Percentiles rank a stretch among this genome's conserved stretches.
Evolutionary conservation across 192 early-diverging fungal genomes (phyloP).

Genomic region (Oehlia diaphana): DNA sequence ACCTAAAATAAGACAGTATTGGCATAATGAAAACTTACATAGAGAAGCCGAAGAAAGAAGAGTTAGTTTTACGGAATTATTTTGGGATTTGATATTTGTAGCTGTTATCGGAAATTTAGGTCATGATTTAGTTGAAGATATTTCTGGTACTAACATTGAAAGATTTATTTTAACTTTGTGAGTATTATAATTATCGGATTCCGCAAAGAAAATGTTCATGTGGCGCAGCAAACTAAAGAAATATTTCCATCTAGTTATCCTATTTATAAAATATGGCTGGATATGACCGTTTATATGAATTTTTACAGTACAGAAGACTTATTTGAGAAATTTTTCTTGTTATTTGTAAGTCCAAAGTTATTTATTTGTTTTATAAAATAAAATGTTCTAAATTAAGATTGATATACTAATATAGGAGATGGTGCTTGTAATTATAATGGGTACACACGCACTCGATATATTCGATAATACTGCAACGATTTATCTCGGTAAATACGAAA

Average conservation of each 20-base stretch:
- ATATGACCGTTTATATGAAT: constrained; percentile 24
- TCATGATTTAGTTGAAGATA: constrained; percentile 9
- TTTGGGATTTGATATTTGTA: constrained; percentile 36
- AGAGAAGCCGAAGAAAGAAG: constrained; percentile 28
- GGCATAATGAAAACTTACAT: constrained; percentile 23
- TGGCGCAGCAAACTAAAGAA: not conserved
- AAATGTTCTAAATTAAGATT: not conserved
- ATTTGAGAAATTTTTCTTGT: constrained; percentile 30
- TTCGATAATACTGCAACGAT: not conserved
- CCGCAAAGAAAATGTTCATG: not conserved
- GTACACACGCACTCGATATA: constrained; percentile 19
- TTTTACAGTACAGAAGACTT: constrained; percentile 30
- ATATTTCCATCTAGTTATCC: constrained; percentile 23
- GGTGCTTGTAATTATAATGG: constrained; percentile 25
- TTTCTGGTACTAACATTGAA: constrained; percentile 1
- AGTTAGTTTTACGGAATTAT: constrained; percentile 29
- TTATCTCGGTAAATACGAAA: not conserved
- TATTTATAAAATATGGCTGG: constrained; percentile 17
- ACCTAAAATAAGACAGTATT: constrained; percentile 32
- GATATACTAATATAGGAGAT: constrained; percentile 21
- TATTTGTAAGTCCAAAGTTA: constrained; percentile 17
- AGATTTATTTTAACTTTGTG: constrained; percentile 30
- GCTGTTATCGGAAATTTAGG: constrained; percentile 22
- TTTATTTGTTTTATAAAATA: no score
- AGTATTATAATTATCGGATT: not conserved